These are phyloP conservation scores for Russula sp. DNA, from an alignment of 768 basidiomycete genomes.

Conservation along the genomic window DNA sequence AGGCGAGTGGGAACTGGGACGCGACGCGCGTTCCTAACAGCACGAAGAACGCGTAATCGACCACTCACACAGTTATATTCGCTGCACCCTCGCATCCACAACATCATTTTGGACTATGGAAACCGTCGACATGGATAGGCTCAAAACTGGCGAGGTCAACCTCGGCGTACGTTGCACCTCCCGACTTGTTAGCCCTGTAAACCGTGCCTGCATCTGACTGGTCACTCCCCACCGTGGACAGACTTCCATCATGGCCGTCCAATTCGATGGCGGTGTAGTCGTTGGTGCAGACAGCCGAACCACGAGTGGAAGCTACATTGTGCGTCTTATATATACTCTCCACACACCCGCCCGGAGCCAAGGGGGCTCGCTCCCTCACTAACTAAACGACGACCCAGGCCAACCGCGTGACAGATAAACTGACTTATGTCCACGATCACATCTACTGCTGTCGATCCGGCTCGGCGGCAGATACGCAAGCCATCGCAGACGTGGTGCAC, in stretches of 20 bases:
- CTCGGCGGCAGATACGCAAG: conserved; percentile 96
- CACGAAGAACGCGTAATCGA: conserved; percentile 38
- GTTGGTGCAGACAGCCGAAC: conserved; percentile 97
- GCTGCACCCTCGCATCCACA: conserved; percentile 29
- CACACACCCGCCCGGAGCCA: background rate
- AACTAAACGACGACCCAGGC: conserved; percentile 45
- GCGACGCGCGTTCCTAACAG: conserved; percentile 26
- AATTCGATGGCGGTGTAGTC: conserved; percentile 91
- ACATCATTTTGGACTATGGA: conserved; percentile 34
- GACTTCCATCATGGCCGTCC: conserved; percentile 99
- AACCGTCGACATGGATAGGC: conserved; percentile 71
- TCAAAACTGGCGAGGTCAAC: conserved; percentile 95
- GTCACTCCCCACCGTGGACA: conserved; percentile 31
- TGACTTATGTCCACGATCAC: conserved; percentile 93
- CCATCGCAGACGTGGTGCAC: conserved; percentile 88
- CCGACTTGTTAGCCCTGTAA: background rate
- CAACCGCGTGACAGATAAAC: conserved; percentile 97
- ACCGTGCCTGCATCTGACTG: background rate
- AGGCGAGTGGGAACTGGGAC: background rate
- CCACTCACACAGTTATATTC: conserved; percentile 6
- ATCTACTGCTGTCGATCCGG: conserved; percentile 99
- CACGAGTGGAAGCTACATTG: conserved; percentile 95
- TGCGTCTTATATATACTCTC: conserved; percentile 34
- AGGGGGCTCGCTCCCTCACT: background rate
- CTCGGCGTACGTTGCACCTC: conserved; percentile 70